These are phyloP conservation scores for Coix lacrymajobi DNA, from an alignment of 176 grass and related monocot genomes.

Conservation along the genomic window DNA sequence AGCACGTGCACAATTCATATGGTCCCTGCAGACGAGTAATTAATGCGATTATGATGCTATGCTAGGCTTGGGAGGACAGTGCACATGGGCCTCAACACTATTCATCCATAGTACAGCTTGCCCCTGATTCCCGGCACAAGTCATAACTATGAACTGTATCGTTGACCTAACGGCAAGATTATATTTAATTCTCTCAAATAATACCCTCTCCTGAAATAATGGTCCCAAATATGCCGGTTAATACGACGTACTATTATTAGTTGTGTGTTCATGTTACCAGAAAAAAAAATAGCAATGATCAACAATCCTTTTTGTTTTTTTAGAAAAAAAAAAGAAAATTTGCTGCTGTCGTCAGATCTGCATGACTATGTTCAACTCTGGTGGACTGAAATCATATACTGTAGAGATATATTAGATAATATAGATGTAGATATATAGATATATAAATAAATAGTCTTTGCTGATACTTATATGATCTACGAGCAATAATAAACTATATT, in stretches of 20 bases:
- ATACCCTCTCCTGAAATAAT: not conserved
- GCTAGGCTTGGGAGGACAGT: not conserved
- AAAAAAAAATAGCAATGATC: not conserved
- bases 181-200: not conserved
- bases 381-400: not conserved
- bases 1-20: not conserved
- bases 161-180: not conserved
- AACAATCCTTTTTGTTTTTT: not conserved
- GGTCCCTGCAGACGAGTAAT: not conserved
- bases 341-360: not conserved
- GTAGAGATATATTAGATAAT: no score
- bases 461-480: no score
- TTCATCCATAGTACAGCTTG: not conserved
- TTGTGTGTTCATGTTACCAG: no score
- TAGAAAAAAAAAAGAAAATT: no score
- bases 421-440: no score
- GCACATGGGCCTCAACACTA: slow-evolving; percentile 5
- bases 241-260: not conserved
- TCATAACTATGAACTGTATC: not conserved
- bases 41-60: not conserved
- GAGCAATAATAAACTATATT: no score
- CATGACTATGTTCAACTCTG: not conserved
- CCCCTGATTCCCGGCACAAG: not conserved
- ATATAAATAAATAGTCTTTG: no score
- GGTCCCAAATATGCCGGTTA: not conserved